These are phyloP conservation scores for Neurospora sp. DNA, from an alignment of 495 filamentous ascomycete genomes.

Conservation along the genomic window DNA sequence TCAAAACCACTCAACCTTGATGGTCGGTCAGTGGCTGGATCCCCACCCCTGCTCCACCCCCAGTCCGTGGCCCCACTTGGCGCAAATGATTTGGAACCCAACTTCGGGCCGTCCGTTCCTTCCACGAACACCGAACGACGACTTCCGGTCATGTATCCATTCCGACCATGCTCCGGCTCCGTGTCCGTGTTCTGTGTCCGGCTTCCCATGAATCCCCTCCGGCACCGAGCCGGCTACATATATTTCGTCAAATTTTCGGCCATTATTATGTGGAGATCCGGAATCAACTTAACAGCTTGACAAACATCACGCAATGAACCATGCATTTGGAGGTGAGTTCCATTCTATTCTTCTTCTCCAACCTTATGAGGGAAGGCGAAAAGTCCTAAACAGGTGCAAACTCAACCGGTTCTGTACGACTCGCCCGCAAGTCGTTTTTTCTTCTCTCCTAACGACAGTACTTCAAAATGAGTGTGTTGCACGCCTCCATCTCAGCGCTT, in stretches of 20 bases:
- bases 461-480: neutral
- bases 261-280: neutral
- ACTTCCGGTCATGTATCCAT: neutral
- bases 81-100: neutral
- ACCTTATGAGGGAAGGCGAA: neutral
- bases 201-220: neutral
- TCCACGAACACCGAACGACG: neutral
- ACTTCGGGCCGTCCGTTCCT: neutral
- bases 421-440: neutral
- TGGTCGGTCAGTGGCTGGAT: neutral
- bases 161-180: neutral
- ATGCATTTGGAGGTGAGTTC: neutral
- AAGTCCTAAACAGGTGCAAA: neutral
- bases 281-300: neutral
- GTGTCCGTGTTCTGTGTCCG: neutral
- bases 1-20: conserved; percentile 18
- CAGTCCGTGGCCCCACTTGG: neutral
- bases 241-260: neutral
- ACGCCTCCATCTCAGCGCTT: neutral
- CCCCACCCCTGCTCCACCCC: neutral
- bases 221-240: neutral
- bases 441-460: neutral
- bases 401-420: neutral
- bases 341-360: neutral
- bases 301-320: neutral